These are phyloP conservation scores for Chlorella vulgaris DNA, from an alignment of 139 green algal genomes.

Conservation along the genomic window DNA sequence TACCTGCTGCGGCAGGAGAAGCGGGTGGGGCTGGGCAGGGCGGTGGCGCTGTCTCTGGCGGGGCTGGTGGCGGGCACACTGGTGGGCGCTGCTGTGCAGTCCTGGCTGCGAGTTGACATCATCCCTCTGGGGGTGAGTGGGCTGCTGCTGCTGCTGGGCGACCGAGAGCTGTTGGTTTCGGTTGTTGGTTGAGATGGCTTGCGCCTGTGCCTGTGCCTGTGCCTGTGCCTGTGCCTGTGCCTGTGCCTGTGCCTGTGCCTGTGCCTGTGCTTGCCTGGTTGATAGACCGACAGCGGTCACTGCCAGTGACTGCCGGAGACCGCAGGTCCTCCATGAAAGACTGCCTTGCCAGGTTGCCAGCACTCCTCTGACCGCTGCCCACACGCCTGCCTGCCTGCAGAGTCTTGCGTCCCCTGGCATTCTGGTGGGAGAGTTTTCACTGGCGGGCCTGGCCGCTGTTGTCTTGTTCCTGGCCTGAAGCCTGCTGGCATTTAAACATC, in stretches of 20 bases:
- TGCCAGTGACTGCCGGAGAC: not conserved
- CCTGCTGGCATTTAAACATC: not conserved
- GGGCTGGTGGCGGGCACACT: conserved; percentile 71
- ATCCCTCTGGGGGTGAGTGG: conserved; percentile 75
- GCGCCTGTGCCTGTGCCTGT: not conserved
- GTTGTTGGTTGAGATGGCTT: not conserved
- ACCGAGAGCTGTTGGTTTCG: not conserved
- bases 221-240: no score
- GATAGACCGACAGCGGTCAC: no score
- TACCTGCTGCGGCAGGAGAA: conserved; percentile 86
- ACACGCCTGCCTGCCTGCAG: conserved; percentile 31
- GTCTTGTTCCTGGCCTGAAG: conserved; percentile 33
- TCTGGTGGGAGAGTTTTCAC: conserved; percentile 68
- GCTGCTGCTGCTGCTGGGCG: not conserved
- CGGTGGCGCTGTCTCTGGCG: conserved; percentile 58
- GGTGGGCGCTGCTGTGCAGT: conserved; percentile 71
- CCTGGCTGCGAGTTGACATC: conserved; percentile 88
- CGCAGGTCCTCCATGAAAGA: not conserved
- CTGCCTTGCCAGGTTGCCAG: not conserved
- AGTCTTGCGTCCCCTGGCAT: conserved; percentile 71
- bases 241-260: no score
- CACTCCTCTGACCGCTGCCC: not conserved
- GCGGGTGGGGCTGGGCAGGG: conserved; percentile 56
- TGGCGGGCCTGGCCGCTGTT: conserved; percentile 18
- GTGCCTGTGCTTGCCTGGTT: no score